Base-by-base conservation (phyloP, 2,329 filamentous ascomycete genomes). In the Beauveria varroae region DNA sequence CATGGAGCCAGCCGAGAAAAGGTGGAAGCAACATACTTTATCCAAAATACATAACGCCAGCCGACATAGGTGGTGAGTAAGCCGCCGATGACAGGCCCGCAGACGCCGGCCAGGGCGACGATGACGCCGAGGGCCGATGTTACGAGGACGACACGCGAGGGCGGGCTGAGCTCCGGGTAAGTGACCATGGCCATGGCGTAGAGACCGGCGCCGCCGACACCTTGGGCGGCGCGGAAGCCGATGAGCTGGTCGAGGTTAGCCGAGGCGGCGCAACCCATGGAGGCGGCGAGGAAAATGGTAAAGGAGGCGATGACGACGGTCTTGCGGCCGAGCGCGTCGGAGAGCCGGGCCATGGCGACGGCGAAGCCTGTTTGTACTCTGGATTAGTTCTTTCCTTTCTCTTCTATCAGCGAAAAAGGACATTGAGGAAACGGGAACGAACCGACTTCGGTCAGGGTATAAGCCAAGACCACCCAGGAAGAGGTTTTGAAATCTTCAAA, bases 191-290 rank as follows among this genome's bases (percentile, higher is more conserved):
- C 51, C 52, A 67, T 60, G 46, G 63, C 53, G 51, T 67, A 67
- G 22, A 67, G 62, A 5, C 67, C 67, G 3, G 67, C 66, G 57
- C 65, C 66, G 47, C 66, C 66, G 5, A 63, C 64, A 12, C 66
- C 66, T 40, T 67, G 66, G 14, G 57, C 57, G 26, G 66, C 64
- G 16, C 66, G 65, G 56, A 67, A 67, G 20, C 64, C 64, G 49
- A 65, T 66, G 28, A 67, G 64, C 41, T 67, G 66, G 49, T 64
- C 52, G 26, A 67, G 53, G 37, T 26, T 67, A 34, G 57, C 43
- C n/a, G 65, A 28, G 14, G 63, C 58, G 41, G 30, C 65, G 44
- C 64, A 65, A 3, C 55, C 66, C 46, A 66, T 60, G 28, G 66
- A 67, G 2, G 64, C 63, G 46, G 46, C 63, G 12, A 67, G 28